phyloP scores from a whole-genome alignment of 371 early-diverging fungal species.

The Mortierella sp. region DNA sequence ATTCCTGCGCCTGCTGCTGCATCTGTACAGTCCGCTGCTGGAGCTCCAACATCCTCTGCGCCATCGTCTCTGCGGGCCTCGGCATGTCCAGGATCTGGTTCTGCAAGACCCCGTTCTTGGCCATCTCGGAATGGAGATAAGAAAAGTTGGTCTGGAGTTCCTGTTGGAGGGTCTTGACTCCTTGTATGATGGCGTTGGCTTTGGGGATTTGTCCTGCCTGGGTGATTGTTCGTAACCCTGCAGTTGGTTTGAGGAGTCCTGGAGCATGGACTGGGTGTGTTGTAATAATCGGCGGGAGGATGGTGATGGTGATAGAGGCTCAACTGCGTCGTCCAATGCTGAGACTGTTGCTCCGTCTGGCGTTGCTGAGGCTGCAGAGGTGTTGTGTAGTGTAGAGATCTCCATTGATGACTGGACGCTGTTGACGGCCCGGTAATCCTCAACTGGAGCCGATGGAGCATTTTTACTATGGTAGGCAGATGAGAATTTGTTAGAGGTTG shows the following conservation, averaged over 20 bases:
- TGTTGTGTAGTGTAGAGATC: too few species aligned
- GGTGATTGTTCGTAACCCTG: not conserved
- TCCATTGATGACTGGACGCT: too few species aligned
- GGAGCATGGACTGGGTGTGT: constrained; percentile 1
- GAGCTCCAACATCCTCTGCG: too few species aligned
- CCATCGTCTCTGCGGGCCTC: too few species aligned
- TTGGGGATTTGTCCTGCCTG: not conserved
- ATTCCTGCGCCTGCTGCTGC: constrained; percentile 1
- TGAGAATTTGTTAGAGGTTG: too few species aligned
- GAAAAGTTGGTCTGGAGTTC: not conserved
- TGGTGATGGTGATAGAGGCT: not conserved
- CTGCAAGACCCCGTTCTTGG: not conserved
- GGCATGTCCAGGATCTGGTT: not conserved
- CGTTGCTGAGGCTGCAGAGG: not conserved
- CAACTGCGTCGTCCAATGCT: too few species aligned
- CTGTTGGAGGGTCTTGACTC: not conserved
- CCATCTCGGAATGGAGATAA: not conserved
- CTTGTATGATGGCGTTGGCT: not conserved
- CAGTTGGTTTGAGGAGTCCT: not conserved
- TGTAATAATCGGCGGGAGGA: not conserved
- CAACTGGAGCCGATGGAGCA: too few species aligned
- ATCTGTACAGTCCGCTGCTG: constrained; percentile 11
- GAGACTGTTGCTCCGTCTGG: not conserved
- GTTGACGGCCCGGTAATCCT: too few species aligned
- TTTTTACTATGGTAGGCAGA: too few species aligned